These are phyloP conservation scores for Backusella macrospora DNA, from an alignment of 192 early-diverging fungal species.

Conservation along the genomic window DNA sequence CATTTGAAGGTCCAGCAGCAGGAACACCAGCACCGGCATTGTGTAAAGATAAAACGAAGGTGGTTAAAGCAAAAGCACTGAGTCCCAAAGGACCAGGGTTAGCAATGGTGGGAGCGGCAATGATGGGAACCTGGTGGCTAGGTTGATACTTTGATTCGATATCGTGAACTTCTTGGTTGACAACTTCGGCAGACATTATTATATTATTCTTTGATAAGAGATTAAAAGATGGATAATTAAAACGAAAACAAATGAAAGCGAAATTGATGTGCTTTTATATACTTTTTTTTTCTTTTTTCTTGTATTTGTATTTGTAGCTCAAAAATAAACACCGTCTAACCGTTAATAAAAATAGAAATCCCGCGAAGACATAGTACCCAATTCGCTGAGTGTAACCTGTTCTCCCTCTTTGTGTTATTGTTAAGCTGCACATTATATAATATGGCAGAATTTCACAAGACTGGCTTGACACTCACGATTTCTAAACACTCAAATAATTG, in stretches of 20 bases:
- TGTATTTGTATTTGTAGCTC: not conserved
- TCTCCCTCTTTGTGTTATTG: not conserved
- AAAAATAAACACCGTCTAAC: not conserved
- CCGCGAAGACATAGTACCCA: not conserved
- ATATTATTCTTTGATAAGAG: not conserved
- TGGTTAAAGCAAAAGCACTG: constrained; percentile 63
- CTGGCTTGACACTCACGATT: not conserved
- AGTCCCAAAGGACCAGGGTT: constrained; percentile 70
- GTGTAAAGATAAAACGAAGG: constrained; percentile 72
- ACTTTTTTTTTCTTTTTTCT: not conserved
- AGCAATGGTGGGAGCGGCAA: constrained; percentile 51
- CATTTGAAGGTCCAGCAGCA: constrained; percentile 50
- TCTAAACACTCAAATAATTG: not conserved
- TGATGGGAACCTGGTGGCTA: constrained; percentile 10
- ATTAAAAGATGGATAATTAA: not conserved
- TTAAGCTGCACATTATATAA: not conserved
- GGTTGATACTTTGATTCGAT: not conserved
- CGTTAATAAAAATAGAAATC: not conserved
- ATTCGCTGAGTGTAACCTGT: not conserved
- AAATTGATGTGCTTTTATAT: constrained; percentile 6
- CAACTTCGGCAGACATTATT: constrained; percentile 9
- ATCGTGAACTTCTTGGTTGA: constrained; percentile 8
- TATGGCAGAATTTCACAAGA: not conserved
- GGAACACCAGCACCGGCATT: constrained; percentile 67
- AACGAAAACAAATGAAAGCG: not conserved